Conservation (phyloP, 208 protist species). For the Porcisia deanei region DNA sequence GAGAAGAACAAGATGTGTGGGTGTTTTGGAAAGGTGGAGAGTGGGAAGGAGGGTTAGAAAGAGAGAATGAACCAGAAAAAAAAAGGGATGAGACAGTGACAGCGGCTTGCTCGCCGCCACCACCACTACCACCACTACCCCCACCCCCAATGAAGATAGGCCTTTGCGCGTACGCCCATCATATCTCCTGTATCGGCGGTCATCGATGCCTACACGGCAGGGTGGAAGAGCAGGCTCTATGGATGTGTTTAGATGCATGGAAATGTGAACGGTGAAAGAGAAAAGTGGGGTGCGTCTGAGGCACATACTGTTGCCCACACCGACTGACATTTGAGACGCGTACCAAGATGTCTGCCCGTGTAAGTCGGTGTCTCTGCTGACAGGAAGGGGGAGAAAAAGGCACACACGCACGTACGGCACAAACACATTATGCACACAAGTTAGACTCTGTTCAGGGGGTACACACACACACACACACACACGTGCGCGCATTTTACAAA, state of each 20-base stretch:
- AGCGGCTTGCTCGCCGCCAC: background rate
- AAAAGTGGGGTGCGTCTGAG: background rate
- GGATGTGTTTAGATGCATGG: background rate
- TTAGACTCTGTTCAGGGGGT: background rate
- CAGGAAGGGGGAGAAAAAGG: background rate
- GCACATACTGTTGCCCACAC: background rate
- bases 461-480: background rate
- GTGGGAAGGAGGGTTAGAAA: background rate
- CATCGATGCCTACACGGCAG: background rate
- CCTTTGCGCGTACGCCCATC: background rate
- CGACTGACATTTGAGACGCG: background rate
- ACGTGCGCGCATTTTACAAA: background rate
- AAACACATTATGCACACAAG: background rate
- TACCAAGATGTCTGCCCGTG: background rate
- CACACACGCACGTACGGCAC: background rate
- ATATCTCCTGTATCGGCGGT: background rate
- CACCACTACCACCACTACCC: no score
- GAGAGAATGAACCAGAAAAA: background rate
- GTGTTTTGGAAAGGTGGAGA: no score
- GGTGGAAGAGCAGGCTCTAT: background rate
- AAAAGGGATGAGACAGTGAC: background rate
- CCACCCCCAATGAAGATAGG: background rate
- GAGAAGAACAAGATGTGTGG: no score
- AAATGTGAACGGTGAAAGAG: background rate
- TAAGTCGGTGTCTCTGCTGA: background rate